Evolutionary conservation across 768 basidiomycete species (phyloP).

Genomic region (Tylopilus rubrobrunneus): DNA sequence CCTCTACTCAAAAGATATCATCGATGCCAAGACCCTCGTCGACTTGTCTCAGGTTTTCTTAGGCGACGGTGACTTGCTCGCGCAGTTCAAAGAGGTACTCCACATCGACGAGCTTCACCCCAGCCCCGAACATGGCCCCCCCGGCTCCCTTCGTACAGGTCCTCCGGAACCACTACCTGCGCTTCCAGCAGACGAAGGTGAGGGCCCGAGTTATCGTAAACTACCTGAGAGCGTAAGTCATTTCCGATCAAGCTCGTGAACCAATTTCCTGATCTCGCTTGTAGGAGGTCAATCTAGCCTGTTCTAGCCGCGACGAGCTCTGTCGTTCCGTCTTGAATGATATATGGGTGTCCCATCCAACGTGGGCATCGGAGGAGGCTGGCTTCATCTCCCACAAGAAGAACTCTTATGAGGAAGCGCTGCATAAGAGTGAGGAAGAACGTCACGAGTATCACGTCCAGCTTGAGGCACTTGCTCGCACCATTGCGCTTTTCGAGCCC

Average conservation of each 20-base stretch:
- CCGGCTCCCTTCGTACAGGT: slow-evolving; percentile 71
- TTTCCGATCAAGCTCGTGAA: background rate
- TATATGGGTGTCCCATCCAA: slow-evolving; percentile 97
- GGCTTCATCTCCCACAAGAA: slow-evolving; percentile 96
- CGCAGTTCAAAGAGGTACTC: slow-evolving; percentile 83
- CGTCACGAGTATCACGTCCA: slow-evolving; percentile 97
- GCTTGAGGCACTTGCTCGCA: slow-evolving; percentile 84
- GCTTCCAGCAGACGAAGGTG: slow-evolving; percentile 75
- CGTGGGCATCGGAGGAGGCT: slow-evolving; percentile 95
- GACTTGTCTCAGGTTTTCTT: slow-evolving; percentile 80
- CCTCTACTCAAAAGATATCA: slow-evolving; percentile 88
- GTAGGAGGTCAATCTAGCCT: slow-evolving; percentile 85
- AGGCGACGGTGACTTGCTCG: slow-evolving; percentile 73
- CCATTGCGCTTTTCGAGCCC: slow-evolving; percentile 89
- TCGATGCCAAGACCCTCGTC: slow-evolving; percentile 79
- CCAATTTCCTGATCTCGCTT: slow-evolving; percentile 3
- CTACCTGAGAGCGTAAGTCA: slow-evolving; percentile 80
- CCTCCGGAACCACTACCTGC: slow-evolving; percentile 77
- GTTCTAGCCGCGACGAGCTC: slow-evolving; percentile 91
- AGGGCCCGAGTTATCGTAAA: slow-evolving; percentile 91
- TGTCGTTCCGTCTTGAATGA: slow-evolving; percentile 97
- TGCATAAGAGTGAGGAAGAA: slow-evolving; percentile 97
- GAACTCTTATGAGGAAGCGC: slow-evolving; percentile 91
- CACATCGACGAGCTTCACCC: slow-evolving; percentile 70
- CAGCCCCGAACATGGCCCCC: slow-evolving; percentile 64